These are phyloP conservation scores for Mariannaea sp. DNA, from an alignment of 2,329 filamentous ascomycete genomes.

Conservation along the genomic window DNA sequence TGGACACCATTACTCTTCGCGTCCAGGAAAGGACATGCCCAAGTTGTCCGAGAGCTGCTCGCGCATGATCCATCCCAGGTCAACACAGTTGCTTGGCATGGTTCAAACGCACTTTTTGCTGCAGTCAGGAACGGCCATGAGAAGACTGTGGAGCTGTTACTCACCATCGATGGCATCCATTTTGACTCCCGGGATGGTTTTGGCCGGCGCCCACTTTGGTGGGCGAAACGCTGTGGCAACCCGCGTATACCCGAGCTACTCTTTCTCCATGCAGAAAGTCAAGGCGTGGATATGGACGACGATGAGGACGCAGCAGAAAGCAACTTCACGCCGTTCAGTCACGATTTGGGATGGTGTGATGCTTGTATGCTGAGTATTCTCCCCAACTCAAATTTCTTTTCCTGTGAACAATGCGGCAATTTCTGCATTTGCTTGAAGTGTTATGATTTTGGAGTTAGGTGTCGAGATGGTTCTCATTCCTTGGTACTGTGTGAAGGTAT, in stretches of 20 bases:
- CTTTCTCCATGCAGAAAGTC: not conserved
- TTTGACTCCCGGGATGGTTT: not conserved
- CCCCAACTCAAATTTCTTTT: not conserved
- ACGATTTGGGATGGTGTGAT: not conserved
- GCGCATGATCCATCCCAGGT: not conserved
- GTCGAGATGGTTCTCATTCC: not conserved
- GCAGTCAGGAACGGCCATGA: not conserved
- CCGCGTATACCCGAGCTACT: not conserved
- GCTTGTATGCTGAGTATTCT: not conserved
- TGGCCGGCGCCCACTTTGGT: not conserved
- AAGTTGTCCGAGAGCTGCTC: not conserved
- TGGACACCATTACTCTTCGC: not conserved
- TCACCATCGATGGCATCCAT: not conserved
- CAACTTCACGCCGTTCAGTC: not conserved
- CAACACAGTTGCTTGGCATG: not conserved
- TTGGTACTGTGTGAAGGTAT: no score
- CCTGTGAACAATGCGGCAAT: not conserved
- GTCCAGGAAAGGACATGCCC: not conserved
- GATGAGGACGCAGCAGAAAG: no score
- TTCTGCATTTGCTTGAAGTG: not conserved
- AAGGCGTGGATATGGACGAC: no score
- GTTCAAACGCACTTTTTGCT: not conserved
- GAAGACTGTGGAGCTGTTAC: not conserved
- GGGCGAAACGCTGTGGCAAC: not conserved
- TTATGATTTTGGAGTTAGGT: not conserved